A percentile compares a stretch with the other conserved stretches of the same genome.
Evolutionary conservation across 192 early-diverging fungal genomes (phyloP).

Genomic region (Dissophora globulifera): DNA sequence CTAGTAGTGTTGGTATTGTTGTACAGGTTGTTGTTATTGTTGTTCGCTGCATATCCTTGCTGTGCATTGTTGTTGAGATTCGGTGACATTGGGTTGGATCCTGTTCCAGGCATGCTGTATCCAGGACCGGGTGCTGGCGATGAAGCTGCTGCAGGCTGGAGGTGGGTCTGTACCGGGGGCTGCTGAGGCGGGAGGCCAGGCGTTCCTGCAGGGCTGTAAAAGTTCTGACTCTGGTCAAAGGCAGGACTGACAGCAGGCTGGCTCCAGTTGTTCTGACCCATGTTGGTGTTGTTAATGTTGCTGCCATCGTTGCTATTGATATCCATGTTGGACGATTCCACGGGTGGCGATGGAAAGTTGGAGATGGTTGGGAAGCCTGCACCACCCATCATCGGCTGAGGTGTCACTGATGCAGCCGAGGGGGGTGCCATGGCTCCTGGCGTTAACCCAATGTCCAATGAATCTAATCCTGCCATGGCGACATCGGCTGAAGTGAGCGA

Average conservation of each 20-base stretch:
- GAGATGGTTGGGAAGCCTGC: constrained; percentile 35
- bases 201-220: constrained; percentile 22
- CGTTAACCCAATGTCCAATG: not conserved
- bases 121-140: constrained; percentile 13
- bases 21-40: constrained; percentile 4
- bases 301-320: constrained; percentile 8
- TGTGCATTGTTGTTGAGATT: constrained; percentile 7
- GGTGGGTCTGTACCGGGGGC: too few species aligned
- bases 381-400: not conserved
- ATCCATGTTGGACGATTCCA: constrained; percentile 10
- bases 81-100: constrained; percentile 12
- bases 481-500: not conserved
- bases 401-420: not conserved
- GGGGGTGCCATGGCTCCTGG: constrained; percentile 2
- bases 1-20: constrained; percentile 5
- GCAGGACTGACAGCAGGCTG: constrained; percentile 9
- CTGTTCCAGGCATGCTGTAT: constrained; percentile 16
- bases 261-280: constrained; percentile 1
- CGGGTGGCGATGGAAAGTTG: constrained; percentile 43
- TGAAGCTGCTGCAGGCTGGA: constrained; percentile 4
- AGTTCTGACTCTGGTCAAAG: constrained; percentile 23
- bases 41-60: constrained; percentile 2
- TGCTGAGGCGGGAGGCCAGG: constrained; percentile 11
- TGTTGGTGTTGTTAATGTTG: constrained; percentile 3
- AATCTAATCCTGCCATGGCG: constrained; percentile 5